phyloP scores from a whole-genome alignment of 2,329 filamentous ascomycete genomes.

The Ustulina deusta region DNA sequence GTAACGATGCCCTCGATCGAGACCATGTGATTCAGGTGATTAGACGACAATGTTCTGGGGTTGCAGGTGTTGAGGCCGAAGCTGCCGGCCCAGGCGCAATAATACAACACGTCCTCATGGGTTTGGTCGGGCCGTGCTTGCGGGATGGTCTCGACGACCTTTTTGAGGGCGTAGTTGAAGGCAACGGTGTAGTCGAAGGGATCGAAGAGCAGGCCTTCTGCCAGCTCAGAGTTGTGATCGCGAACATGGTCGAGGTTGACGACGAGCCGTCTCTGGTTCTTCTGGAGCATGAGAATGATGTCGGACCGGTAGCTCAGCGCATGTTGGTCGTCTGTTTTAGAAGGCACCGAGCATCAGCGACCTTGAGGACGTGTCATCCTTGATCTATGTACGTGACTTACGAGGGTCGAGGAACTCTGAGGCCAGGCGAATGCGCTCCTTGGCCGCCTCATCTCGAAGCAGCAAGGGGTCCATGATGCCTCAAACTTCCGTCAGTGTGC shows the following conservation, averaged over 20 bases:
- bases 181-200: constrained; percentile 91
- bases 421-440: constrained; percentile 86
- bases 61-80: constrained; percentile 97
- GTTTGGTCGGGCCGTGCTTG: constrained; percentile 81
- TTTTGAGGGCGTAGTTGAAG: constrained; percentile 90
- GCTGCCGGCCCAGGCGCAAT: constrained; percentile 96
- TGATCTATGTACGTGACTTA: constrained; percentile 59
- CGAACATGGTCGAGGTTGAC: constrained; percentile 92
- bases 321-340: constrained; percentile 61
- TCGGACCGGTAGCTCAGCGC: constrained; percentile 85
- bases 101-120: constrained; percentile 85
- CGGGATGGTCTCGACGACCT: constrained; percentile 84
- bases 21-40: constrained; percentile 95
- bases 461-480: constrained; percentile 76
- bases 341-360: constrained; percentile 9
- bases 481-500: constrained; percentile 19
- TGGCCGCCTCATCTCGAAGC: constrained; percentile 85
- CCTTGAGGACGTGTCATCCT: background rate
- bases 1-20: constrained; percentile 98
- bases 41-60: constrained; percentile 88
- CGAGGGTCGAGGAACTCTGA: constrained; percentile 94
- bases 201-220: constrained; percentile 79
- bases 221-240: constrained; percentile 85
- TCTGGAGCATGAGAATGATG: constrained; percentile 82
- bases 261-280: constrained; percentile 71